A percentile compares a stretch with the other conserved stretches of the same genome.
These are phyloP conservation scores for Clarireedia paspali DNA, from an alignment of 2,329 filamentous ascomycete genomes.

Conservation along the genomic window DNA sequence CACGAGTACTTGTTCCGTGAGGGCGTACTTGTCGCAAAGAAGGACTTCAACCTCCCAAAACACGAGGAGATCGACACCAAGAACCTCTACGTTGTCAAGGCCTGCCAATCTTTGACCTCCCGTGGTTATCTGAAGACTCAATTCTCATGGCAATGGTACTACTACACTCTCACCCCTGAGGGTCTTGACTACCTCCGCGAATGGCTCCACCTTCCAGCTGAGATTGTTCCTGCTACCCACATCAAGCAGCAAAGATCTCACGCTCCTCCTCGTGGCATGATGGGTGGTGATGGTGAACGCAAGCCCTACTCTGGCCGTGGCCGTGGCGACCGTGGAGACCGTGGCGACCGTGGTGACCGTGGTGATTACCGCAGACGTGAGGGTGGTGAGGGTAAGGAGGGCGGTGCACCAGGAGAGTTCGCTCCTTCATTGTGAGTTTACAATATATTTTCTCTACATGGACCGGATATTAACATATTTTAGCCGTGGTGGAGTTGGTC, in stretches of 20 bases:
- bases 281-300: conserved; percentile 73
- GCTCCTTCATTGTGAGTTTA: conserved; percentile 74
- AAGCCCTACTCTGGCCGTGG: conserved; percentile 76
- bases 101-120: conserved; percentile 94
- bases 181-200: conserved; percentile 99
- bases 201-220: conserved; percentile 98
- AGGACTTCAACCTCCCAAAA: conserved; percentile 91
- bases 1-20: conserved; percentile 98
- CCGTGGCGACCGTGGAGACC: conserved; percentile 59
- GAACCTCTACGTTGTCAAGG: conserved; percentile 99
- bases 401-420: conserved; percentile 85
- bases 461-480: conserved; percentile 26
- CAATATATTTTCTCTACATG: background rate
- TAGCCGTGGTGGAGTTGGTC: conserved; percentile 80
- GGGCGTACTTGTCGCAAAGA: conserved; percentile 92
- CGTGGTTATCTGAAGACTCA: conserved; percentile 99
- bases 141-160: conserved; percentile 99
- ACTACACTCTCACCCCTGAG: conserved; percentile 99
- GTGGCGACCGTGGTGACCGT: conserved; percentile 67
- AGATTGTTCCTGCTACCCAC: conserved; percentile 99
- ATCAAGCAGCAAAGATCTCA: conserved; percentile 99
- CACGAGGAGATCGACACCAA: conserved; percentile 98
- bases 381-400: conserved; percentile 68
- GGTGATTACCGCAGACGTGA: conserved; percentile 91
- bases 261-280: conserved; percentile 90